Conservation (phyloP, 371 early-diverging fungal species). For the Mortierella sp. region DNA sequence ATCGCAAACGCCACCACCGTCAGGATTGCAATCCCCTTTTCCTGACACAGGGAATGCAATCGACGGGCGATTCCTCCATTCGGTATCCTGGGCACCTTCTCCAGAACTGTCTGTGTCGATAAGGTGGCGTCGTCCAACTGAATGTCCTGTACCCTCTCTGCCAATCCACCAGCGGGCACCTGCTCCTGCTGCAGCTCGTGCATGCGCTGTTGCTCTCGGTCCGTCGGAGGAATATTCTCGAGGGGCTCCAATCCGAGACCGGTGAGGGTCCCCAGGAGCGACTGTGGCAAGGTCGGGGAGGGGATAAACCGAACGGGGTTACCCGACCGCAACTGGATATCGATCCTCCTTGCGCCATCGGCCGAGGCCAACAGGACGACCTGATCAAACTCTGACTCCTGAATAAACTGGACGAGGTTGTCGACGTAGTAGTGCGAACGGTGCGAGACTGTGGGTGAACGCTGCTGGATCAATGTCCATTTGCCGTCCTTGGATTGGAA, state of each 20-base stretch:
- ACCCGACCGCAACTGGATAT: constrained; percentile 69
- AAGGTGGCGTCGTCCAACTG: constrained; percentile 22
- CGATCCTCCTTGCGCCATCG: constrained; percentile 77
- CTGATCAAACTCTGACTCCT: constrained; percentile 61
- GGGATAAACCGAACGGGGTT: constrained; percentile 40
- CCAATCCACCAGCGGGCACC: constrained; percentile 3
- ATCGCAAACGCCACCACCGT: constrained; percentile 75
- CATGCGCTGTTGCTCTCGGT: constrained; percentile 26
- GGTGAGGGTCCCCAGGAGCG: constrained; percentile 15
- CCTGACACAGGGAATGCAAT: constrained; percentile 58
- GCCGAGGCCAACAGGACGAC: constrained; percentile 76
- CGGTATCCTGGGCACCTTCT: constrained; percentile 60
- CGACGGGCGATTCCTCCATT: constrained; percentile 68
- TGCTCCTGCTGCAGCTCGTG: neutral
- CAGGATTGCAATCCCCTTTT: constrained; percentile 58
- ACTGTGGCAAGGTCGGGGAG: constrained; percentile 16
- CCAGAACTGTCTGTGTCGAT: constrained; percentile 15
- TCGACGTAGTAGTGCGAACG: constrained; percentile 42
- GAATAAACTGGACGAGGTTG: constrained; percentile 62
- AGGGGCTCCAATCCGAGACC: constrained; percentile 20
- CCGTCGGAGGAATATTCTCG: constrained; percentile 30
- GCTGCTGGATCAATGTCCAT: constrained; percentile 72
- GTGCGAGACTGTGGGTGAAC: constrained; percentile 64
- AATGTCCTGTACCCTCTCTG: constrained; percentile 57
- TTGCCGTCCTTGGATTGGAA: constrained; percentile 66